Evolutionary conservation across 2,329 filamentous ascomycete genomes (phyloP).

Genomic region (Microdochium nivale): DNA sequence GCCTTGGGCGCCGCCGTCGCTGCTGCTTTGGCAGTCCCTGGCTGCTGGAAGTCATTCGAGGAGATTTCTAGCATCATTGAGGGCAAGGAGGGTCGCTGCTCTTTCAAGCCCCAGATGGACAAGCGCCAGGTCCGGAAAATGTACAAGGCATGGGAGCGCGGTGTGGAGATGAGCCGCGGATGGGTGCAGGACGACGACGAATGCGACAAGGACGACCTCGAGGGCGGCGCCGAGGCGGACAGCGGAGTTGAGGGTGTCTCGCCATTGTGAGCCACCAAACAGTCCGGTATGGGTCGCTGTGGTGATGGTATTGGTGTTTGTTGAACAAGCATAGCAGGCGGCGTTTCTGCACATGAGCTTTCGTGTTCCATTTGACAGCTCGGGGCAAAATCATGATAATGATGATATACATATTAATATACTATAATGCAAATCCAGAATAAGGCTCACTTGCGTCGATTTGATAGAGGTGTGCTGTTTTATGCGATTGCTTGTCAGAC

Average conservation of each 20-base stretch:
- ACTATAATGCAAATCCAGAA: too few relatives aligned
- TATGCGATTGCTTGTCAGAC: too few relatives aligned
- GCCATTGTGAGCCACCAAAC: background rate
- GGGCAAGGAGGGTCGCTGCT: conserved; percentile 60
- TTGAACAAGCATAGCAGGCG: background rate
- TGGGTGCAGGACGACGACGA: conserved; percentile 29
- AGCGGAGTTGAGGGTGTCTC: background rate
- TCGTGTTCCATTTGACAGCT: background rate
- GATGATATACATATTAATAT: too few relatives aligned
- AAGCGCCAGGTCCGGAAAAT: conserved; percentile 28
- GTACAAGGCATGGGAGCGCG: conserved; percentile 46
- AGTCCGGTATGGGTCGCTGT: background rate
- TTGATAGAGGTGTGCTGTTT: too few relatives aligned
- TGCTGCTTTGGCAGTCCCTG: conserved; percentile 68
- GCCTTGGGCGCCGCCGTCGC: conserved; percentile 83
- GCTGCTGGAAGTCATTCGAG: conserved; percentile 67
- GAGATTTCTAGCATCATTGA: conserved; percentile 58
- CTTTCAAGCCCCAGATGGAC: conserved; percentile 60
- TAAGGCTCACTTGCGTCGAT: too few relatives aligned
- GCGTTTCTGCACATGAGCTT: background rate
- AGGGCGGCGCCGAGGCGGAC: background rate
- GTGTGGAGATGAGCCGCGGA: conserved; percentile 49
- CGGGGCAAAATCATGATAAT: too few relatives aligned
- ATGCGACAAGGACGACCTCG: background rate
- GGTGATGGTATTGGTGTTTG: background rate